Percentiles rank a stretch among this genome's conserved stretches.
These are phyloP conservation scores for Ophiostoma perfectum DNA, from an alignment of 2,329 filamentous ascomycete species.

Conservation along the genomic window DNA sequence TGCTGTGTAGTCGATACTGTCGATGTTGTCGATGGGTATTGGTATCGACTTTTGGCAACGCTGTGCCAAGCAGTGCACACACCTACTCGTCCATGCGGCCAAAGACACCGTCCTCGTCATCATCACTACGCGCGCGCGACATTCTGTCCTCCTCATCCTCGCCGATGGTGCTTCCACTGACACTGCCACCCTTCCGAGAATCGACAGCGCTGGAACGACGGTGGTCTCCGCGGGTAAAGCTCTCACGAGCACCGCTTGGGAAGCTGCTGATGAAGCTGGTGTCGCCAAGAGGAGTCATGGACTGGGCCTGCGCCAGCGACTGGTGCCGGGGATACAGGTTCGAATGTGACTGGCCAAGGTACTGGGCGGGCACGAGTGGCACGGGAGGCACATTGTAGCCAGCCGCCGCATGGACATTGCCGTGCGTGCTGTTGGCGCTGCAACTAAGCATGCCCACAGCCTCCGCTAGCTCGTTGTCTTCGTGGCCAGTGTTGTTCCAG, in stretches of 20 bases:
- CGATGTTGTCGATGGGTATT: conserved; percentile 6
- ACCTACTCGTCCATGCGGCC: conserved; percentile 86
- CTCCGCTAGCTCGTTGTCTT: conserved; percentile 81
- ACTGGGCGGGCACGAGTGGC: conserved; percentile 77
- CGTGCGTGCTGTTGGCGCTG: conserved; percentile 73
- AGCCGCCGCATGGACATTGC: conserved; percentile 48
- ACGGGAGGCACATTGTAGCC: conserved; percentile 76
- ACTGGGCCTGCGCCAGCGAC: not conserved
- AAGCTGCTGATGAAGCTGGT: conserved; percentile 60
- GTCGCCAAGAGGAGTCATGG: conserved; percentile 44
- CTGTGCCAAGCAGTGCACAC: conserved; percentile 1
- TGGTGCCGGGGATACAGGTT: not conserved
- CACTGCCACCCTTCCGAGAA: conserved; percentile 65
- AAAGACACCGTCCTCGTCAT: conserved; percentile 89
- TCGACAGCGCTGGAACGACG: conserved; percentile 27
- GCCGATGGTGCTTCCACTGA: conserved; percentile 56
- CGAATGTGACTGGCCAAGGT: conserved; percentile 50
- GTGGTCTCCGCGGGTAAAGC: conserved; percentile 57
- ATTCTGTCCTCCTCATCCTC: conserved; percentile 62
- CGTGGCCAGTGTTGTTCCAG: conserved; percentile 42
- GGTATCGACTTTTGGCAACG: not conserved
- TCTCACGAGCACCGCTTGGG: conserved; percentile 56
- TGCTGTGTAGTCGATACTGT: not conserved
- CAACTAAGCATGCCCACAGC: conserved; percentile 86
- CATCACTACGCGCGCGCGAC: conserved; percentile 61